These are phyloP conservation scores for Coccomyxa sp. DNA, from an alignment of 139 green algal genomes.

Conservation along the genomic window DNA sequence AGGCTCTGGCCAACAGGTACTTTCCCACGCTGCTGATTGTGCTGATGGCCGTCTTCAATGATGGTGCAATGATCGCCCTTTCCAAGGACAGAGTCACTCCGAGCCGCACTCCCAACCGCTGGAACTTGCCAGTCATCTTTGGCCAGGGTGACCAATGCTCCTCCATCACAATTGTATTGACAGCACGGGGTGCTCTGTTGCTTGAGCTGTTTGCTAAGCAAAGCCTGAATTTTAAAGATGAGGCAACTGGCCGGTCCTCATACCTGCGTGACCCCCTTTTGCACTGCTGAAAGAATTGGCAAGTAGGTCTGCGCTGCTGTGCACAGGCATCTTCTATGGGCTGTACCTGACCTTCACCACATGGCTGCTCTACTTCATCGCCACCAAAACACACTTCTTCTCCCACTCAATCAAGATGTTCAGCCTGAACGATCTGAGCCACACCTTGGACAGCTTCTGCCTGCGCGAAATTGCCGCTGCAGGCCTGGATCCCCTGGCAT, in stretches of 20 bases:
- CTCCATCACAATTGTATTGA: too few relatives aligned
- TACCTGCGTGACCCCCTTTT: too few relatives aligned
- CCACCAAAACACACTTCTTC: slow-evolving; percentile 63
- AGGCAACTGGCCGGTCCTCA: too few relatives aligned
- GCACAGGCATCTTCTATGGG: slow-evolving; percentile 64
- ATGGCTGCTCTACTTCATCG: slow-evolving; percentile 59
- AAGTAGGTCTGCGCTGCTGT: too few relatives aligned
- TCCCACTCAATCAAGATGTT: not conserved
- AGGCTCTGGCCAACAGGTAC: slow-evolving; percentile 31
- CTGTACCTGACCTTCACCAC: slow-evolving; percentile 74
- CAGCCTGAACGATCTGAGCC: not conserved
- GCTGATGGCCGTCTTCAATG: slow-evolving; percentile 85
- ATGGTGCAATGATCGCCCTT: slow-evolving; percentile 84
- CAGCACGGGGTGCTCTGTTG: too few relatives aligned
- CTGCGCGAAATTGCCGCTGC: too few relatives aligned
- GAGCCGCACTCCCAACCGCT: slow-evolving; percentile 56
- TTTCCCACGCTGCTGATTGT: slow-evolving; percentile 83
- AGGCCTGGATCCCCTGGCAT: too few relatives aligned
- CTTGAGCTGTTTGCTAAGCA: too few relatives aligned
- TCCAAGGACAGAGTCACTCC: slow-evolving; percentile 70
- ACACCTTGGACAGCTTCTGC: not conserved
- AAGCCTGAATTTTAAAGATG: too few relatives aligned
- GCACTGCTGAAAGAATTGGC: too few relatives aligned
- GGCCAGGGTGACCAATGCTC: slow-evolving; percentile 26
- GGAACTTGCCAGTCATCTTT: slow-evolving; percentile 77